Evolutionary conservation across 225 moss, liverwort and hornwort species (phyloP).

Genomic region (Neckera pumila): DNA sequence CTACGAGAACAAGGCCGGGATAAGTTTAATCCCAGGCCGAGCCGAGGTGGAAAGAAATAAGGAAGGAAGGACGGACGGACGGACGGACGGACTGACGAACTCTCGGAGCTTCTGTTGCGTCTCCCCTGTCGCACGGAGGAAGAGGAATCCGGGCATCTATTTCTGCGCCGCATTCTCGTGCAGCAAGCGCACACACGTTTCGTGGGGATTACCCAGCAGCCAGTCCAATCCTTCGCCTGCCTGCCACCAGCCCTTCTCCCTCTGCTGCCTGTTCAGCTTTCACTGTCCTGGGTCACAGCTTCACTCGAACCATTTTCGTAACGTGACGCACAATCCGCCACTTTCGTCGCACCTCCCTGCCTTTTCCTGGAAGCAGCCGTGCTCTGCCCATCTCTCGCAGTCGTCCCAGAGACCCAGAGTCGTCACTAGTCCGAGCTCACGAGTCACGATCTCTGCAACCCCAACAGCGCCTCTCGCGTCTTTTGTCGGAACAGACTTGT

Average conservation of each 20-base stretch:
- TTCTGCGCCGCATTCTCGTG: not conserved
- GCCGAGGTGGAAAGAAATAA: not conserved
- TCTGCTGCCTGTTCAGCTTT: not conserved
- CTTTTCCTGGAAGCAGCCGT: not conserved
- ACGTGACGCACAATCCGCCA: slow-evolving; percentile 8
- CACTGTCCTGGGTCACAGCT: not conserved
- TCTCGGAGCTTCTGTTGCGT: not conserved
- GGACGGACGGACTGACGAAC: not conserved
- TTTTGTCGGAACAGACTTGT: not conserved
- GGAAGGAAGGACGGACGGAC: not conserved
- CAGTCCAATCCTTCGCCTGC: not conserved
- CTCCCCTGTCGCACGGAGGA: not conserved
- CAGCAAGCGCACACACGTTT: not conserved
- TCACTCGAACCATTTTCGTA: not conserved
- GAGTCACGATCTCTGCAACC: not conserved
- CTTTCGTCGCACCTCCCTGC: not conserved
- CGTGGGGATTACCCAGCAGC: not conserved
- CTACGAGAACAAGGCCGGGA: not conserved
- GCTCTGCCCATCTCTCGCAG: not conserved
- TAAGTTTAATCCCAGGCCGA: not conserved
- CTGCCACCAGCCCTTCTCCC: not conserved
- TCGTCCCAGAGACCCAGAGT: not conserved
- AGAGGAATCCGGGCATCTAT: not conserved
- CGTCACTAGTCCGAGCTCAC: not conserved
- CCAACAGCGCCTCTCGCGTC: not conserved